phyloP scores from a whole-genome alignment of 768 basidiomycete species.

The Boletus huronensis region DNA sequence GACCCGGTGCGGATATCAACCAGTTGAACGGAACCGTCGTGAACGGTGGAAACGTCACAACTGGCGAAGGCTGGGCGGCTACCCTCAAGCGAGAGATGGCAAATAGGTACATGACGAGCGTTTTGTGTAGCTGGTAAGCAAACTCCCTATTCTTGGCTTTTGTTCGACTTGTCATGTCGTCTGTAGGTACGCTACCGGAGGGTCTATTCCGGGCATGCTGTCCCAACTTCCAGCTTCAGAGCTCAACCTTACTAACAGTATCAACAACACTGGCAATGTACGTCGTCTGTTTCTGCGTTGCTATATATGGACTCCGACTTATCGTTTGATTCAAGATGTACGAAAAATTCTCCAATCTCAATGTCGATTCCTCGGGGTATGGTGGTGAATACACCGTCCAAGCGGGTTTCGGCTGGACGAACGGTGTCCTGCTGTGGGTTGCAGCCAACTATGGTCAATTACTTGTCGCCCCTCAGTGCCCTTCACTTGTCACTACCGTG shows the following conservation, averaged over 20 bases:
- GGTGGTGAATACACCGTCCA: constrained; percentile 91
- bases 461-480: constrained; percentile 63
- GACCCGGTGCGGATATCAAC: constrained; percentile 61
- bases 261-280: constrained; percentile 71
- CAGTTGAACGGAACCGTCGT: constrained; percentile 49
- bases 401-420: constrained; percentile 87
- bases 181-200: constrained; percentile 80
- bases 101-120: constrained; percentile 80
- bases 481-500: constrained; percentile 33
- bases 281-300: constrained; percentile 24
- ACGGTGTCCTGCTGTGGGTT: constrained; percentile 75
- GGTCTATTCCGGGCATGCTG: constrained; percentile 68
- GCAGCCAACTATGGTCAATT: constrained; percentile 61
- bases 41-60: constrained; percentile 63
- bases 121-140: constrained; percentile 83
- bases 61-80: constrained; percentile 62
- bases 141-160: not conserved
- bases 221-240: constrained; percentile 65
- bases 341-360: constrained; percentile 79
- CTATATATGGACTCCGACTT: not conserved
- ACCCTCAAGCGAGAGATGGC: constrained; percentile 69
- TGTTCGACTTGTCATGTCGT: not conserved
- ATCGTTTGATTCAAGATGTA: constrained; percentile 56
- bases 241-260: constrained; percentile 64
- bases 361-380: constrained; percentile 73